Base-by-base conservation (phyloP, 495 filamentous ascomycete species). In the Aspergillus cristatus region DNA sequence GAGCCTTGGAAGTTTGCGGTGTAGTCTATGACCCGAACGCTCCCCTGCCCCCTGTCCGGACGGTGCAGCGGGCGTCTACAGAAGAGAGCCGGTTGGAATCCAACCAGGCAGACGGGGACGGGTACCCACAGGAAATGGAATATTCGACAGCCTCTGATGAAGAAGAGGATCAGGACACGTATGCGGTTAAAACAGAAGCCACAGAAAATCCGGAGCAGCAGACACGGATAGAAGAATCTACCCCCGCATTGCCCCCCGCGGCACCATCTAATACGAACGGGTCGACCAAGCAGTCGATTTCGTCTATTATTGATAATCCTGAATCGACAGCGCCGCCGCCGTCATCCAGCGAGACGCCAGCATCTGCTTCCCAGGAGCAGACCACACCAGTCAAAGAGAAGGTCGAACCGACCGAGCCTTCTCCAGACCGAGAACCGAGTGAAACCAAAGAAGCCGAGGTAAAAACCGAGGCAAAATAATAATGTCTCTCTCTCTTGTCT, bases 1-100 rank as follows among this genome's bases (percentile, higher is more conserved):
- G 65, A 8, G 65, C 65, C 3, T 53, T 70, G 16, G 65, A 70
- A 41, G 46, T 67, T 1, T 70, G 65, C 34, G 65, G 65, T n/a
- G 47, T 63, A 2, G 57, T 70, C 7, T 68, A 56, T 41, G 63
- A 70, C 37, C 63, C 63, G 7, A 63, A 55, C 31, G 53, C 62
- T 5, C 65, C 65, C 1, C 50, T 67, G 6, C 62, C 60, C 0
- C 65, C 63, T 12, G 57, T 60, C n/a, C 34, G 58, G 14, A 53
- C 47, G 6, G 31, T 49, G 18, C 46, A 63, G 33, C 64, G 65
- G 10, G 59, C 47, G 22, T 68, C 65, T 20, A 60, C 58, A 18
- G 63, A 66, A 33, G 59, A 55, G 17, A 63, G 62, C 34, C 58
- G 55, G 3, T 15, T 52, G 26, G 58, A 51, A 17, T 60, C 60